A percentile compares a stretch with the other conserved stretches of the same genome.
phyloP scores from a whole-genome alignment of 495 filamentous ascomycete genomes.

The Thermochaetoides thermophila region DNA sequence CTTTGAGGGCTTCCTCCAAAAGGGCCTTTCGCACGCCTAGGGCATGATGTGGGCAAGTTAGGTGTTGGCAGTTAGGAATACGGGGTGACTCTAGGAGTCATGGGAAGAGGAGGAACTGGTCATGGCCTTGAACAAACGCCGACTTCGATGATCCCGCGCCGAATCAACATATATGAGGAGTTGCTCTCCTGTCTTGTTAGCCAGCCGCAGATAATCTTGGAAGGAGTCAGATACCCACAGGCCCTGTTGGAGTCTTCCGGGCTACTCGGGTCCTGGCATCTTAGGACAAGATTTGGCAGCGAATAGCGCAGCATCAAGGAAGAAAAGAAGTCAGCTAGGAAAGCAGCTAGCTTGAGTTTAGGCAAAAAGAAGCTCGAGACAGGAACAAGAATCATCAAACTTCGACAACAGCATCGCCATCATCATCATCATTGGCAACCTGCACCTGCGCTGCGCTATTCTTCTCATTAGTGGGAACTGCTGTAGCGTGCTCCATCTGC shows the following conservation, averaged over 20 bases:
- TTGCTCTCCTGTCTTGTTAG: conserved; percentile 30
- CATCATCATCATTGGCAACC: conserved; percentile 17
- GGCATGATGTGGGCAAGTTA: too few species aligned
- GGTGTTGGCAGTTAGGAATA: too few species aligned
- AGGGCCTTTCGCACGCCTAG: too few species aligned
- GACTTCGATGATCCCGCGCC: conserved; percentile 3
- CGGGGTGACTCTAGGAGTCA: conserved; percentile 4
- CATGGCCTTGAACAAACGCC: neutral
- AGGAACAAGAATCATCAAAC: conserved; percentile 33
- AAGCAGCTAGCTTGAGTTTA: conserved; percentile 46
- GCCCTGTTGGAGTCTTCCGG: conserved; percentile 9
- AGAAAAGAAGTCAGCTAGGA: too few species aligned
- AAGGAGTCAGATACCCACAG: conserved; percentile 16
- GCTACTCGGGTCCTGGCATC: too few species aligned
- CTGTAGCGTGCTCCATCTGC: conserved; percentile 22
- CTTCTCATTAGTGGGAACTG: conserved; percentile 19
- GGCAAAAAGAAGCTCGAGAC: conserved; percentile 28
- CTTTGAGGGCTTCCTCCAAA: too few species aligned
- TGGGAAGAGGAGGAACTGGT: conserved; percentile 14
- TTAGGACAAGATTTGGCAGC: conserved; percentile 30
- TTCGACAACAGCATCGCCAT: too few species aligned
- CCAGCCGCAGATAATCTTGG: conserved; percentile 33
- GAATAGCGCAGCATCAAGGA: conserved; percentile 28
- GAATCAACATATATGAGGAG: conserved; percentile 13
- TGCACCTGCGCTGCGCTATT: conserved; percentile 21